Conservation (phyloP, 2,329 filamentous ascomycete species). For the Aureobasidium sp. region DNA sequence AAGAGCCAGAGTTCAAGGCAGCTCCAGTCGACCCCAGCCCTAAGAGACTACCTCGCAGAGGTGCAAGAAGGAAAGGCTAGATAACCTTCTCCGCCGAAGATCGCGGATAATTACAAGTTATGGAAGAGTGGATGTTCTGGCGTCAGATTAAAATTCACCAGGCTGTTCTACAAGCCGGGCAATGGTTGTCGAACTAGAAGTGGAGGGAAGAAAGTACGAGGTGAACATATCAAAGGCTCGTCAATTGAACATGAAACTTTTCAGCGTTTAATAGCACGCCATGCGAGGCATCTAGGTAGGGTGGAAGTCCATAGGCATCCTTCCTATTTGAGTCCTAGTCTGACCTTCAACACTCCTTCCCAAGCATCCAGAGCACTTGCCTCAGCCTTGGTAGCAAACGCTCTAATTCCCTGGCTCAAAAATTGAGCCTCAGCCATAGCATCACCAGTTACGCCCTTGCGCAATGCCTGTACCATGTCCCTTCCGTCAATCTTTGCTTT, state of each 20-base stretch:
- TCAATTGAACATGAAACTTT: neutral
- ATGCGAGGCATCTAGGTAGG: neutral
- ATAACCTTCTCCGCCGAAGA: neutral
- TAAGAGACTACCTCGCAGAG: neutral
- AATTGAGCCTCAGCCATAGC: constrained; percentile 4
- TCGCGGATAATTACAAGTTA: neutral
- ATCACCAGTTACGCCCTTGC: constrained; percentile 1
- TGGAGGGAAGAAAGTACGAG: neutral
- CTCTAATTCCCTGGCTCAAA: neutral
- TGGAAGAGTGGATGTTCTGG: neutral
- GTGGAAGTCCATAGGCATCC: neutral
- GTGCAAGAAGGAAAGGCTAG: neutral
- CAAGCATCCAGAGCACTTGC: constrained; percentile 15
- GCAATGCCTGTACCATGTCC: constrained; percentile 17
- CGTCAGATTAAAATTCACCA: neutral
- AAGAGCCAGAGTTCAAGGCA: neutral
- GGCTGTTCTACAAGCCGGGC: neutral
- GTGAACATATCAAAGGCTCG: neutral
- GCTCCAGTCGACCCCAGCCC: neutral
- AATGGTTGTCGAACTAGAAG: neutral
- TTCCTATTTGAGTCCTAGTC: constrained; percentile 3
- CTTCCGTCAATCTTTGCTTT: constrained; percentile 16
- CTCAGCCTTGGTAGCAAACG: constrained; percentile 14
- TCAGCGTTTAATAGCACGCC: neutral
- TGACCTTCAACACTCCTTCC: constrained; percentile 15